Conservation (phyloP, 352 stramenopile species). For the Pythium oligandrum region DNA sequence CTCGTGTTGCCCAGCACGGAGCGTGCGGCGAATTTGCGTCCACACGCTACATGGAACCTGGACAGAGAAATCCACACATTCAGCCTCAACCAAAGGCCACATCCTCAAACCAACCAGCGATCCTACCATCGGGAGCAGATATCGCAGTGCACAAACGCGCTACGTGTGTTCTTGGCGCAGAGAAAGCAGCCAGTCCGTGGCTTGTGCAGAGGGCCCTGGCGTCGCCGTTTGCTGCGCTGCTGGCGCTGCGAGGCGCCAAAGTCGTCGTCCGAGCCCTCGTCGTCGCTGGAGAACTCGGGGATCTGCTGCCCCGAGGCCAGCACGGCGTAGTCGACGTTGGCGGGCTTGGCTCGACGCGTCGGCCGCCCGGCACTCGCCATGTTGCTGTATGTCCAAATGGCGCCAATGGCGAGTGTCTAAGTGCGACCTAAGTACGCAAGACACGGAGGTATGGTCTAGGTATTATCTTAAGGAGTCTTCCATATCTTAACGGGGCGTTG, state of each 20-base stretch:
- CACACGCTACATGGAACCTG: slow-evolving; percentile 23
- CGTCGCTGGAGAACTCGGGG: slow-evolving; percentile 72
- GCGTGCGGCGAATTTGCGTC: slow-evolving; percentile 14
- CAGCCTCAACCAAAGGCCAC: too few relatives aligned
- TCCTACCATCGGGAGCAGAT: slow-evolving; percentile 61
- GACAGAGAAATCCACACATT: too few relatives aligned
- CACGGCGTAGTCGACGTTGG: slow-evolving; percentile 75
- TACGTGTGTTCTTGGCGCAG: slow-evolving; percentile 37
- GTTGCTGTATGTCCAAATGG: too few relatives aligned
- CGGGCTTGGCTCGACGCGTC: slow-evolving; percentile 63
- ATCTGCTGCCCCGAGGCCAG: slow-evolving; percentile 73
- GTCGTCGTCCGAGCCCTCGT: slow-evolving; percentile 53
- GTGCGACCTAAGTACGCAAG: too few relatives aligned
- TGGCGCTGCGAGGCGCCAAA: slow-evolving; percentile 11
- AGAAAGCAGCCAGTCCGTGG: slow-evolving; percentile 42
- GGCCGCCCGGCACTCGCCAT: slow-evolving; percentile 16
- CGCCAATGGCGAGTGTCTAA: too few relatives aligned
- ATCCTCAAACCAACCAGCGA: neutral
- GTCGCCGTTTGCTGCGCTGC: slow-evolving; percentile 3
- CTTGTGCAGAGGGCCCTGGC: slow-evolving; percentile 4
- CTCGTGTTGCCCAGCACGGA: slow-evolving; percentile 73
- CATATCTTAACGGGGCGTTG: too few relatives aligned
- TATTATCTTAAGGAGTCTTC: too few relatives aligned
- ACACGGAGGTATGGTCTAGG: too few relatives aligned
- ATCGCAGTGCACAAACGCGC: slow-evolving; percentile 66